These are phyloP conservation scores for Neofusicoccum kwambonambiense DNA, from an alignment of 2,329 filamentous ascomycete species.

Conservation along the genomic window DNA sequence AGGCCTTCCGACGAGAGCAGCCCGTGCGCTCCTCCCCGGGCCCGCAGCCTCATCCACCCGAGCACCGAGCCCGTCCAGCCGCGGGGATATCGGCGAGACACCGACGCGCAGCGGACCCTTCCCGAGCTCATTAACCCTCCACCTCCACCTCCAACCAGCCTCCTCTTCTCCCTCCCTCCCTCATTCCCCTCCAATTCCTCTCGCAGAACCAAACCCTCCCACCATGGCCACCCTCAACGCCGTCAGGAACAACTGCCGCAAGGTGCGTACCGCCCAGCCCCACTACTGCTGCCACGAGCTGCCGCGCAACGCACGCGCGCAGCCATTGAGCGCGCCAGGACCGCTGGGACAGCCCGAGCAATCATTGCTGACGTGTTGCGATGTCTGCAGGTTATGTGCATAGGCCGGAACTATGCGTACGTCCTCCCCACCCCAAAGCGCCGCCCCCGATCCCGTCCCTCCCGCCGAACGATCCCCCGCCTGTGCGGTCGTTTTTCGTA, in stretches of 20 bases:
- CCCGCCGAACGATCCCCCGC: constrained; percentile 14
- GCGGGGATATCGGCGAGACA: background rate
- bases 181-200: background rate
- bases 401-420: constrained; percentile 94
- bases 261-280: constrained; percentile 35
- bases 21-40: background rate
- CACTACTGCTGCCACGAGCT: background rate
- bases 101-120: background rate
- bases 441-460: constrained; percentile 13
- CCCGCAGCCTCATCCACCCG: background rate
- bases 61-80: background rate
- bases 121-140: background rate
- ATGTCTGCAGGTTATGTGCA: constrained; percentile 71
- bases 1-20: background rate
- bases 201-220: background rate
- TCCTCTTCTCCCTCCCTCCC: background rate
- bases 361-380: background rate
- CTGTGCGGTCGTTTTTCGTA: no score
- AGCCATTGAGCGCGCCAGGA: background rate
- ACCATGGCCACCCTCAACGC: constrained; percentile 35
- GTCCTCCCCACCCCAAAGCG: constrained; percentile 31
- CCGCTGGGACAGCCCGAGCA: background rate
- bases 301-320: background rate
- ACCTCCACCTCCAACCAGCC: background rate
- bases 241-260: constrained; percentile 47